Percentiles rank a stretch among this genome's conserved stretches.
phyloP scores from a whole-genome alignment of 495 filamentous ascomycete genomes.

The Aspergillus bridgeri region DNA sequence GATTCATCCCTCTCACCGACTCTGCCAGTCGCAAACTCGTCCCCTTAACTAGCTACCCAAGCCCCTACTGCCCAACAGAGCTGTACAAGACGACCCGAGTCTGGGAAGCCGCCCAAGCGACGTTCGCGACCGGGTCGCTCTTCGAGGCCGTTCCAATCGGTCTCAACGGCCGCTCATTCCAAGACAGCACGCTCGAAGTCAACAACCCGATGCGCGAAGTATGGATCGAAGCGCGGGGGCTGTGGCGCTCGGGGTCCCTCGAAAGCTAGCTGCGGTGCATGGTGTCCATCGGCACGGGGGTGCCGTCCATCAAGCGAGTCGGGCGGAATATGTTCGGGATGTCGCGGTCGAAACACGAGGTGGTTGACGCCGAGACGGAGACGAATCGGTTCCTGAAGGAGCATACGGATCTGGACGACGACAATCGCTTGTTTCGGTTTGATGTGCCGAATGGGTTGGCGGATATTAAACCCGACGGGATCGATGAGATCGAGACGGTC shows the following conservation, averaged over 20 bases:
- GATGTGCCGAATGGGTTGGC: slow-evolving; percentile 44
- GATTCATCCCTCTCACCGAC: slow-evolving; percentile 50
- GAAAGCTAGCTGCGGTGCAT: slow-evolving; percentile 36
- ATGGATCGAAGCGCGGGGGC: slow-evolving; percentile 42
- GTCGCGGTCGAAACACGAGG: slow-evolving; percentile 19
- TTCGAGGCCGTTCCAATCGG: slow-evolving; percentile 46
- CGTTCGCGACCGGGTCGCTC: slow-evolving; percentile 42
- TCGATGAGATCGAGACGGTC: slow-evolving; percentile 35
- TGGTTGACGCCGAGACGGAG: slow-evolving; percentile 40
- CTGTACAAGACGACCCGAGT: slow-evolving; percentile 39
- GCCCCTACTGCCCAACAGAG: slow-evolving; percentile 33
- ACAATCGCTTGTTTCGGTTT: slow-evolving; percentile 42
- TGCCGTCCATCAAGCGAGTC: slow-evolving; percentile 30
- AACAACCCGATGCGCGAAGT: slow-evolving; percentile 49
- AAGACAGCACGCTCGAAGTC: slow-evolving; percentile 37
- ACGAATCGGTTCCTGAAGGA: slow-evolving; percentile 36
- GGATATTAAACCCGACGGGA: slow-evolving; percentile 39
- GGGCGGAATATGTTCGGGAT: slow-evolving; percentile 27
- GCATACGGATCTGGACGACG: slow-evolving; percentile 31
- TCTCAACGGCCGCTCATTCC: slow-evolving; percentile 27
- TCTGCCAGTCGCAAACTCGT: slow-evolving; percentile 37
- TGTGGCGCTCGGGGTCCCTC: slow-evolving; percentile 31
- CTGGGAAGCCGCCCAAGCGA: slow-evolving; percentile 47
- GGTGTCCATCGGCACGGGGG: slow-evolving; percentile 46
- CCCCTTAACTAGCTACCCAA: slow-evolving; percentile 42